phyloP scores from a whole-genome alignment of 768 basidiomycete species.

The Hemileccinum impolitum region DNA sequence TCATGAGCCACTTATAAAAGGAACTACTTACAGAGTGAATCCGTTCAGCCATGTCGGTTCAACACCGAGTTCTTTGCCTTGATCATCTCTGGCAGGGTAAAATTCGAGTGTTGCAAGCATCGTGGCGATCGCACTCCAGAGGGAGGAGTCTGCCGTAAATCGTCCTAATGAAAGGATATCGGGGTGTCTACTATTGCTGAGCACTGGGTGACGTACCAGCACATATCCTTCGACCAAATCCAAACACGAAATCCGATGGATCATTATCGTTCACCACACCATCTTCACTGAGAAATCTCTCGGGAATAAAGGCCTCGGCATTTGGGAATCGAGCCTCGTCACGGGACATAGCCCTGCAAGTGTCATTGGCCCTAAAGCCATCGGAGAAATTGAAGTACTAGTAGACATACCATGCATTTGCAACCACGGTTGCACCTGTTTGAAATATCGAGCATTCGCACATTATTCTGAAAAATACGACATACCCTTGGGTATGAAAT shows the following conservation, averaged over 20 bases:
- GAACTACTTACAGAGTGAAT: conserved; percentile 2
- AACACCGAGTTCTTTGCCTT: background rate
- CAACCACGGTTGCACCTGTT: conserved; percentile 10
- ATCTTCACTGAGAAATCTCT: conserved; percentile 12
- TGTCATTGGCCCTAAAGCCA: background rate
- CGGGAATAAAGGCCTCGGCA: conserved; percentile 3
- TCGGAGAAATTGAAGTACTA: background rate
- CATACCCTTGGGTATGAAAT: conserved; percentile 30
- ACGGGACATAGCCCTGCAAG: conserved; percentile 8
- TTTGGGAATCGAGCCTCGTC: conserved; percentile 10
- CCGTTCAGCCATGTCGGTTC: conserved; percentile 7
- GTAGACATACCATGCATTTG: conserved; percentile 10
- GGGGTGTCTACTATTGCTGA: background rate
- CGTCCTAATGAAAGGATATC: background rate
- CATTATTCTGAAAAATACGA: background rate
- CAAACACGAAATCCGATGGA: conserved; percentile 10
- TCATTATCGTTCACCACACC: conserved; percentile 7
- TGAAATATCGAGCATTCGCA: background rate
- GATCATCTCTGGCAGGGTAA: background rate
- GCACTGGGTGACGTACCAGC: background rate
- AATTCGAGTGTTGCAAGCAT: conserved; percentile 17
- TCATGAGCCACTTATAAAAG: background rate
- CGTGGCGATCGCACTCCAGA: conserved; percentile 6
- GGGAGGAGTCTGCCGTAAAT: background rate
- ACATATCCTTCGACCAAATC: conserved; percentile 12